phyloP scores from a whole-genome alignment of 1,284 basidiomycete genomes.

The Coriolopsis trogii region DNA sequence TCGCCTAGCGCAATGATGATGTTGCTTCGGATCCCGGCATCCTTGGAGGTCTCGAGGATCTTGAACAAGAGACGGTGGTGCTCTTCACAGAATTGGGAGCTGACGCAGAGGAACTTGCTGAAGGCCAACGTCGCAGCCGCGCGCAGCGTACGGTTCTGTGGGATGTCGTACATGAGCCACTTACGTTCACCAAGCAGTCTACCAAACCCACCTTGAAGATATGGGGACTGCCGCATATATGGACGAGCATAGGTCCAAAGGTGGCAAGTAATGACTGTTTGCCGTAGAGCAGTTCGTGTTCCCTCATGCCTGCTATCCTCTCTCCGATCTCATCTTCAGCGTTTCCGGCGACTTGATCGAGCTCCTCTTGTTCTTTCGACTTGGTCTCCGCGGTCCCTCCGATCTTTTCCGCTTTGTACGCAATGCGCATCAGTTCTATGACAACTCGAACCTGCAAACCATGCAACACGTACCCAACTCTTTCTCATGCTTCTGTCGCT shows the following conservation, averaged over 20 bases:
- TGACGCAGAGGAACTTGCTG: conserved; percentile 97
- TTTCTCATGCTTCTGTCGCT: conserved; percentile 92
- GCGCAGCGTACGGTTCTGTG: conserved; percentile 84
- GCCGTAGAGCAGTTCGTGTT: conserved; percentile 89
- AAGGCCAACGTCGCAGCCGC: conserved; percentile 89
- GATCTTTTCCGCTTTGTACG: conserved; percentile 54
- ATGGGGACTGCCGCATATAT: conserved; percentile 88
- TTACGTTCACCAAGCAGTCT: too few species aligned
- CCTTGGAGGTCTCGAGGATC: conserved; percentile 89
- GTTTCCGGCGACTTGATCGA: conserved; percentile 97
- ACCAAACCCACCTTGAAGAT: conserved; percentile 71
- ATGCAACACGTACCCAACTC: conserved; percentile 60
- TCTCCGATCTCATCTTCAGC: conserved; percentile 99
- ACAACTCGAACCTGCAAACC: neutral
- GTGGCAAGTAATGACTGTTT: conserved; percentile 81
- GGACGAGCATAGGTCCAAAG: conserved; percentile 89
- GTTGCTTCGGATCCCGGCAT: conserved; percentile 90
- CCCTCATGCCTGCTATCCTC: conserved; percentile 80
- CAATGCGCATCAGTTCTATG: conserved; percentile 1
- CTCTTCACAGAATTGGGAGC: conserved; percentile 90
- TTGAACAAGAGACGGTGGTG: conserved; percentile 91
- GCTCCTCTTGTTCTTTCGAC: conserved; percentile 81
- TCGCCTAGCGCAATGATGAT: conserved; percentile 98
- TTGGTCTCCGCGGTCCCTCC: conserved; percentile 37
- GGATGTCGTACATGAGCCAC: neutral